phyloP scores from a whole-genome alignment of 2,329 filamentous ascomycete genomes.

The Trichoderma lentiforme region DNA sequence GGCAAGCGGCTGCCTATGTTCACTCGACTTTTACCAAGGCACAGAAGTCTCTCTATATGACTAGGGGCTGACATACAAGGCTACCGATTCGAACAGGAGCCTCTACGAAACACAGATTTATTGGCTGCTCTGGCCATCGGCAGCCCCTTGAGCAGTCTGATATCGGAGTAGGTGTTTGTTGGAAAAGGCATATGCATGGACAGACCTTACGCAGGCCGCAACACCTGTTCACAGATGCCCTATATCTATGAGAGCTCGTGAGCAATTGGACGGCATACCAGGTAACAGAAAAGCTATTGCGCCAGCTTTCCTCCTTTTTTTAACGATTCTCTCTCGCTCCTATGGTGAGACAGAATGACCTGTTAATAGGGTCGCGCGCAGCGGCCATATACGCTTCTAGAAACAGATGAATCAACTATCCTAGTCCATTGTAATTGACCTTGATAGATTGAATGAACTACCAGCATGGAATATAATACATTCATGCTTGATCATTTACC shows the following conservation, averaged over 20 bases:
- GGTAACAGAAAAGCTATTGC: not conserved
- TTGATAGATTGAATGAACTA: not conserved
- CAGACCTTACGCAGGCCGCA: not conserved
- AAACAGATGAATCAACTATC: not conserved
- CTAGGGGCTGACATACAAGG: not conserved
- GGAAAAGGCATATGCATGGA: not conserved
- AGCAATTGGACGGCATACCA: not conserved
- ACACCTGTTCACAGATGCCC: not conserved
- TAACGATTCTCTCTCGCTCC: not conserved
- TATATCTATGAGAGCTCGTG: not conserved
- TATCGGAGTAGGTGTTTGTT: not conserved
- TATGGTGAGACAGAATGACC: not conserved
- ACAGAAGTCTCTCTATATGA: not conserved
- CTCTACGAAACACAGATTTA: not conserved
- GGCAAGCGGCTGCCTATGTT: not conserved
- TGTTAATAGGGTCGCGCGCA: not conserved
- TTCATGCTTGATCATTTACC: not conserved
- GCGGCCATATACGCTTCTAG: not conserved
- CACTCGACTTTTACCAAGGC: not conserved
- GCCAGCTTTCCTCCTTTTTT: not conserved
- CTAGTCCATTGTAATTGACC: not conserved
- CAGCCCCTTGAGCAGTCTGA: not conserved
- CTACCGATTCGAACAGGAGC: not conserved
- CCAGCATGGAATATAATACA: not conserved
- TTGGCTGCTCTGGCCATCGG: not conserved